Conservation (phyloP, 2,329 filamentous ascomycete species). For the Pezicula radicicola region DNA sequence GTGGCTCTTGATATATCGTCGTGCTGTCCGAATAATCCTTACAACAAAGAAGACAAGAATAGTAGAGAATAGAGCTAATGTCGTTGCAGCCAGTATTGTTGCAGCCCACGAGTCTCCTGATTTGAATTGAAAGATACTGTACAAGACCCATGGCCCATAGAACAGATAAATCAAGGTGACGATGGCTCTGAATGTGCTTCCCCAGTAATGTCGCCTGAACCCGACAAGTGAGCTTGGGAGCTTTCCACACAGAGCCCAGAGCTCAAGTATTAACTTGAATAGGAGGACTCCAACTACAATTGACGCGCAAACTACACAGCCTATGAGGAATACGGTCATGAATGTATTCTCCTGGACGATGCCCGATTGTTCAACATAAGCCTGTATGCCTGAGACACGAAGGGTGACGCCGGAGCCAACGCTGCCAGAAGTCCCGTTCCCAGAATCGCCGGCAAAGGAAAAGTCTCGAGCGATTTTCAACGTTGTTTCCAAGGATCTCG, state of each 20-base stretch:
- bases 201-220: slow-evolving; percentile 95
- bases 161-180: slow-evolving; percentile 83
- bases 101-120: slow-evolving; percentile 89
- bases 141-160: slow-evolving; percentile 90
- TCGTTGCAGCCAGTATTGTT: slow-evolving; percentile 77
- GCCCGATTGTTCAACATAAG: slow-evolving; percentile 71
- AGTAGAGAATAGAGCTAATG: slow-evolving; percentile 73
- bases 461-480: slow-evolving; percentile 51
- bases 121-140: slow-evolving; percentile 90
- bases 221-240: slow-evolving; percentile 76
- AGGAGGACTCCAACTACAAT: slow-evolving; percentile 82
- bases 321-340: slow-evolving; percentile 85
- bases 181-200: slow-evolving; percentile 79
- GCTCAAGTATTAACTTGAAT: slow-evolving; percentile 83
- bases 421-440: slow-evolving; percentile 45
- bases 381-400: slow-evolving; percentile 70
- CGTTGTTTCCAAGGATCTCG: slow-evolving; percentile 42
- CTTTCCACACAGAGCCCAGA: slow-evolving; percentile 78
- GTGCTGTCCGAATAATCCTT: slow-evolving; percentile 74
- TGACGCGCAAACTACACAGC: slow-evolving; percentile 76
- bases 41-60: slow-evolving; percentile 75
- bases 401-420: slow-evolving; percentile 30
- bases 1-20: slow-evolving; percentile 67
- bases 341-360: slow-evolving; percentile 87
- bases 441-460: slow-evolving; percentile 42